These are phyloP conservation scores for Nematodospora anomalae DNA, from an alignment of 1,139 yeast genomes.

Conservation along the genomic window DNA sequence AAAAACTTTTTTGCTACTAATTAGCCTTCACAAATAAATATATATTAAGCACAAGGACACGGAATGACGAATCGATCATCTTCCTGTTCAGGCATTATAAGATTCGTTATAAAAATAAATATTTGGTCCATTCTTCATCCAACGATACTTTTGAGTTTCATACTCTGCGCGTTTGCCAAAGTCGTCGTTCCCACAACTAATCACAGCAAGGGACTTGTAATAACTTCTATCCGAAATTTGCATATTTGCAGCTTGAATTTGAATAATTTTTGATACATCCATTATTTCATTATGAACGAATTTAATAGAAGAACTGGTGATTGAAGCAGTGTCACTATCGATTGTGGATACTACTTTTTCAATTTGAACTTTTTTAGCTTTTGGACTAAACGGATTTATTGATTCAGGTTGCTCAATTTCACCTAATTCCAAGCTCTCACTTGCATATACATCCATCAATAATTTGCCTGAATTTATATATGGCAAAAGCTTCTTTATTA, in stretches of 20 bases:
- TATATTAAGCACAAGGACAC: too few species aligned
- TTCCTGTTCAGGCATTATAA: conserved; percentile 17
- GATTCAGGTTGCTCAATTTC: conserved; percentile 2
- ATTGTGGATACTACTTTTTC: conserved; percentile 1
- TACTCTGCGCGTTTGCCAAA: conserved; percentile 28
- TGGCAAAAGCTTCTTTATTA: conserved; percentile 28
- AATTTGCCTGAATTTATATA: conserved; percentile 26
- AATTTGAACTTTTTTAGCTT: conserved; percentile 1
- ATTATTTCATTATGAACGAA: conserved; percentile 5
- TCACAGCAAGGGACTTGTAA: conserved; percentile 33
- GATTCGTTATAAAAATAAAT: conserved; percentile 37
- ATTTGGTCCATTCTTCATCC: conserved; percentile 30
- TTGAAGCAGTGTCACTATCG: neutral
- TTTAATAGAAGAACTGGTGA: conserved; percentile 4
- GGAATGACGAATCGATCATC: too few species aligned
- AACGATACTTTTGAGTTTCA: conserved; percentile 28
- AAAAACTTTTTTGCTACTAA: too few species aligned
- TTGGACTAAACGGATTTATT: neutral
- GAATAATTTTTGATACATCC: conserved; percentile 6
- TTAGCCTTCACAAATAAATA: too few species aligned
- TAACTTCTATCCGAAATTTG: conserved; percentile 10
- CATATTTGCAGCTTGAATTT: conserved; percentile 9
- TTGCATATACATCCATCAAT: conserved; percentile 19
- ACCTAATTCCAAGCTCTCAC: neutral
- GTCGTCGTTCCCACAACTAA: conserved; percentile 37